Conservation (phyloP, 2,329 filamentous ascomycete genomes). For the Anthostomella pinea region DNA sequence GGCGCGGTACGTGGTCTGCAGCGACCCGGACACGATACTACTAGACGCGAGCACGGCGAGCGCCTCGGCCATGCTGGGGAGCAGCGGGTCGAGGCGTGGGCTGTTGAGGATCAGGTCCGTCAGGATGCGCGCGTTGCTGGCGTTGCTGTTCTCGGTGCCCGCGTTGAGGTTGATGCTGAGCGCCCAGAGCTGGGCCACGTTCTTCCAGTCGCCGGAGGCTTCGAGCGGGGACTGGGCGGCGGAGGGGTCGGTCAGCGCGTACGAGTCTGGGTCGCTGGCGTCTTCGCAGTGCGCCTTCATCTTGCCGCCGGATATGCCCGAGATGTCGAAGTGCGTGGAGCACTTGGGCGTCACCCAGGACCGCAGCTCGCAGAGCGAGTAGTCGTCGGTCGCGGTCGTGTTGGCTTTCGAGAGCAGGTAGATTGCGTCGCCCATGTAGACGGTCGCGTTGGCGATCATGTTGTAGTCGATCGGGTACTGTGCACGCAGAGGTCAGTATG, state of each 20-base stretch:
- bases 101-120: constrained; percentile 49
- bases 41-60: constrained; percentile 67
- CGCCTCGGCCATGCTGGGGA: constrained; percentile 71
- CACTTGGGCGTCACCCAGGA: constrained; percentile 64
- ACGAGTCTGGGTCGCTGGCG: constrained; percentile 50
- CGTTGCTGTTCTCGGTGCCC: constrained; percentile 52
- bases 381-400: constrained; percentile 39
- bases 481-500: constrained; percentile 2
- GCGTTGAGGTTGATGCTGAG: constrained; percentile 53
- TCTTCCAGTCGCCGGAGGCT: constrained; percentile 50
- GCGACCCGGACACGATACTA: constrained; percentile 60
- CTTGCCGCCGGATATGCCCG: constrained; percentile 54
- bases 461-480: constrained; percentile 62
- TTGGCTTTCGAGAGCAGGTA: constrained; percentile 61
- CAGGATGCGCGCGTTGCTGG: constrained; percentile 57
- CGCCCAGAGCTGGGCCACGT: constrained; percentile 53
- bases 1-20: constrained; percentile 59
- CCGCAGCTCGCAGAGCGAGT: constrained; percentile 65
- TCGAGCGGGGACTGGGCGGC: constrained; percentile 31
- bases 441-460: constrained; percentile 58
- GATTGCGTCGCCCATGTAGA: constrained; percentile 47
- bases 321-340: constrained; percentile 59
- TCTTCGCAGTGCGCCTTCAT: constrained; percentile 63
- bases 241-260: constrained; percentile 39
- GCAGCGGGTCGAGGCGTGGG: constrained; percentile 41